Conservation (phyloP, 257 asterid genomes). For the Ajuga chamaepitys region DNA sequence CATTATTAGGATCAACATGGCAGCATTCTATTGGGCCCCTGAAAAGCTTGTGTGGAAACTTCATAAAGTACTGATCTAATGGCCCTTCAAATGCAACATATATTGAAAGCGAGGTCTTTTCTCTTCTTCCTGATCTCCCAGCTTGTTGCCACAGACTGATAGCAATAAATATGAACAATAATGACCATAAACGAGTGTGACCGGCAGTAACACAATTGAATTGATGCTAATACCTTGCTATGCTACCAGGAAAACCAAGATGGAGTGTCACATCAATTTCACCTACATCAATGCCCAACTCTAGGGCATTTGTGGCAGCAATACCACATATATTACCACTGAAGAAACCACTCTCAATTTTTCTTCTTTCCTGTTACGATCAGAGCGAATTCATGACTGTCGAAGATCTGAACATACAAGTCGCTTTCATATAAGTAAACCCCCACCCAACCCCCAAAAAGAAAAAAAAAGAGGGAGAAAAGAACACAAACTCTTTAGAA, state of each 20-base stretch:
- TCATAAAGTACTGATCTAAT: conserved; percentile 92
- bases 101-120: conserved; percentile 73
- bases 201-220: conserved; percentile 17
- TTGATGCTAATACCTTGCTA: conserved; percentile 56
- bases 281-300: conserved; percentile 96
- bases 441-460: background rate
- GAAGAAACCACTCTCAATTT: conserved; percentile 72
- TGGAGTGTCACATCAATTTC: conserved; percentile 90
- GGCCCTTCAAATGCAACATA: conserved; percentile 98
- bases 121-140: conserved; percentile 97
- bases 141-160: conserved; percentile 95
- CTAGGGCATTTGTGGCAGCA: conserved; percentile 97
- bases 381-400: conserved; percentile 16
- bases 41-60: conserved; percentile 82
- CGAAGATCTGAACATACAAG: conserved; percentile 5
- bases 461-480: too few relatives aligned
- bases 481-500: background rate
- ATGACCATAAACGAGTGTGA: background rate
- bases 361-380: conserved; percentile 80
- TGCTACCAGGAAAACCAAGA: conserved; percentile 97
- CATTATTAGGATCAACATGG: conserved; percentile 81
- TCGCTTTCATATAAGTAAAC: background rate
- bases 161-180: conserved; percentile 12
- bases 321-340: conserved; percentile 70
- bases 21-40: conserved; percentile 81